Percentiles rank a stretch among this genome's conserved stretches.
Conservation (phyloP, 2,329 filamentous ascomycete genomes). For the Plenodomus tracheiphilus region DNA sequence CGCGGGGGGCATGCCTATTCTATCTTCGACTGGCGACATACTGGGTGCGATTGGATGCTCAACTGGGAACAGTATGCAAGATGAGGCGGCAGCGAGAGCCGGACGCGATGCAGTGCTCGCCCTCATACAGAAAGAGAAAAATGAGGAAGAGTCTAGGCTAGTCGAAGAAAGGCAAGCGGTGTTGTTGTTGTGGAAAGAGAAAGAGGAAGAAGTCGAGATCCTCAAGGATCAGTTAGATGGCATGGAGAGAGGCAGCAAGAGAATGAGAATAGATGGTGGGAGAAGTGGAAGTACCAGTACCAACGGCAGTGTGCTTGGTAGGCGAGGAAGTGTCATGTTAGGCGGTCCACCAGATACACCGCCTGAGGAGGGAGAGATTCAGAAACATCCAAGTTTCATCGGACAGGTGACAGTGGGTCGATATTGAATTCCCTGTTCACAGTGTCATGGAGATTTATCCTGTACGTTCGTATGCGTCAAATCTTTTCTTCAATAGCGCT, state of each 20-base stretch:
- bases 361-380: conserved; percentile 23
- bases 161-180: conserved; percentile 25
- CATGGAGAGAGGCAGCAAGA: conserved; percentile 23
- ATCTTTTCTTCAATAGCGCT: background rate
- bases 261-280: conserved; percentile 20
- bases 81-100: conserved; percentile 54
- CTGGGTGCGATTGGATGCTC: conserved; percentile 59
- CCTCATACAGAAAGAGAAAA: conserved; percentile 22
- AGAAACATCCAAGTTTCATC: conserved; percentile 20
- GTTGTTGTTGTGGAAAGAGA: conserved; percentile 26
- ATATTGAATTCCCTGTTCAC: conserved; percentile 1
- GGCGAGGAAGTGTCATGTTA: conserved; percentile 14
- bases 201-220: conserved; percentile 23
- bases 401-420: conserved; percentile 22
- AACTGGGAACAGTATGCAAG: conserved; percentile 58
- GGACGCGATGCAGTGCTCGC: conserved; percentile 54
- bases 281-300: conserved; percentile 15
- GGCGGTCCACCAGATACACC: conserved; percentile 21
- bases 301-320: conserved; percentile 11
- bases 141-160: conserved; percentile 18
- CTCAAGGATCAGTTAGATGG: conserved; percentile 23
- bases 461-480: background rate
- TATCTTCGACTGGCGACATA: conserved; percentile 50
- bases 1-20: conserved; percentile 56
- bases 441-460: background rate